Evolutionary conservation across 495 filamentous ascomycete genomes (phyloP), one percentile per base, ranked within the genome.

Genomic region (Lasiosphaeriaceae sp.): DNA sequence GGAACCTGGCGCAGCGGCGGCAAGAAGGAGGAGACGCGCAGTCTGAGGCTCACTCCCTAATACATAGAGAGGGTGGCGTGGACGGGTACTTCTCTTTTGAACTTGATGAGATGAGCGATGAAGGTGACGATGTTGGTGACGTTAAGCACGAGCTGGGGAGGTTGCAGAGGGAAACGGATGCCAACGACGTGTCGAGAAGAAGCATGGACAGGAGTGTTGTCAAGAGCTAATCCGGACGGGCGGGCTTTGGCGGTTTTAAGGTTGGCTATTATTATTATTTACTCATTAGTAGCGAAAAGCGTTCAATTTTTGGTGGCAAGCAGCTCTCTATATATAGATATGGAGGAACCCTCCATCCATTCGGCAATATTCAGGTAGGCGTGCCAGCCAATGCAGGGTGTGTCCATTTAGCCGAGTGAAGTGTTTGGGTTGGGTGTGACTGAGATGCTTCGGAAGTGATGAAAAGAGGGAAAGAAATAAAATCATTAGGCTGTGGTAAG

Each of bases 41-140:
- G 29, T 45, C 14, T 2, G 59, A 62, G 21, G 53, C 44, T 19
- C 56, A 62, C 44, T 56, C 49, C 16, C 11, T 54, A 39, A 59
- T 57, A 39, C 44, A 34, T 11, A 52, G 56, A 14, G 23, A 50
- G 19, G 55, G 47, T 11, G 49, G 31, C 23, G 59, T 16, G 12
- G 55, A 55, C 23, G 65, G 64, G 4, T 64, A 64, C 45, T 69
- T 68, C 54, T 59, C 59, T 9, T 43, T 69, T 34, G 63, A 61
- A 2, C 26, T 31, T 9, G 26, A 31, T 31, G 26, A 31, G 4
- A 60, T 62, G 61, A 69, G 65, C 34, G 66, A 66, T 35, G 66
- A 68, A n/a, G 66, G 63, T 48, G 60, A 63, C 26, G 57, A 21
- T n/a, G 60, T 57, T 22, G 56, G 55, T 21, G 60, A 61, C 29